Base-by-base conservation (phyloP, 371 early-diverging fungal genomes). In the Umbelopsis sp. region DNA sequence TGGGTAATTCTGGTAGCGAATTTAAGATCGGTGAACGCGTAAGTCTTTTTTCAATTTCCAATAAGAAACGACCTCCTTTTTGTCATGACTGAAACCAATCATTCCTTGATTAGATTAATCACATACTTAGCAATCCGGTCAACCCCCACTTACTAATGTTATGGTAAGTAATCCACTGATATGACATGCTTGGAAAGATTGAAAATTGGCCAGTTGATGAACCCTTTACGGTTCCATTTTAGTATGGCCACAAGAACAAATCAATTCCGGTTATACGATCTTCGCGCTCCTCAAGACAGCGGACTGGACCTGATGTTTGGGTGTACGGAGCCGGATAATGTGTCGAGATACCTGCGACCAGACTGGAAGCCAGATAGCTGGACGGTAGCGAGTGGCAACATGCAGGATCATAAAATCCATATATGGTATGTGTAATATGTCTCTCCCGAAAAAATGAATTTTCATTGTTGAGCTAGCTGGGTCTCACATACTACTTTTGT, bases 311-410 rank as follows among this genome's bases (percentile, higher is more conserved):
- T 81, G 10, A 64, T 64, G 12, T 79, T 81, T 65, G 82, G 82
- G 14, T 76, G 72, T 22, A 32, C 37, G 12, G 79, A 77, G 53
- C 32, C 62, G 7, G 80, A 77, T 20, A 82, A 73, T 20, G 20
- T 78, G 6, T 78, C 78, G 0, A 64, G 82, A 0, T 80, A 76
- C 44, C 67, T 76, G 18, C 68, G 69, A 10, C 80, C 80, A 1
- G 82, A 82, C 68, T 74, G 78, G 72, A 78, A 80, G 44, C 62
- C 70, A 6, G 74, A 80, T 64, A 80, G 82, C 22, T 79, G 78
- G 38, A 77, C 69, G 45, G 75, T 82, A 0, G 75, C 69, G 25
- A 78, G 78, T 48, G 80, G 80, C 10, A 68, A 73, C 44, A 76
- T 76, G 45, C 37, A 63, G 8, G 71, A 69, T 4, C 37, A 72